Conservation (phyloP, 352 stramenopile genomes). For the Elongisporangium anandrum region DNA sequence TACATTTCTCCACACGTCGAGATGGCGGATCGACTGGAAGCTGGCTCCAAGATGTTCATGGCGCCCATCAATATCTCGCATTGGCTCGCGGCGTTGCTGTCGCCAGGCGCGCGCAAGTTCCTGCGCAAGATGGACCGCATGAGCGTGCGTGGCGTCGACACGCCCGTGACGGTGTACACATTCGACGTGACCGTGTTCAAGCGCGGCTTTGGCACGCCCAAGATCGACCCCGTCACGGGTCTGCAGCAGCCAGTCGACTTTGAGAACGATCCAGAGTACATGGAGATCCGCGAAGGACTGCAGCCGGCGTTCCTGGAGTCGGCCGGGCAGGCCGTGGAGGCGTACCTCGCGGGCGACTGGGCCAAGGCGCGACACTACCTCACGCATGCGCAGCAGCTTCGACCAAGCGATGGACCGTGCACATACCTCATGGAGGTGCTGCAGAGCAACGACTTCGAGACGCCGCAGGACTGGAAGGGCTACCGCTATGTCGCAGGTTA, state of each 20-base stretch:
- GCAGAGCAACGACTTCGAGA: slow-evolving; percentile 71
- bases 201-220: slow-evolving; percentile 66
- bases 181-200: slow-evolving; percentile 85
- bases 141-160: slow-evolving; percentile 79
- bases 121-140: slow-evolving; percentile 84
- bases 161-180: slow-evolving; percentile 80
- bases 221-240: slow-evolving; percentile 52
- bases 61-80: slow-evolving; percentile 84
- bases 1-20: slow-evolving; percentile 96
- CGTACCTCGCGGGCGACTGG: slow-evolving; percentile 74
- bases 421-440: slow-evolving; percentile 91
- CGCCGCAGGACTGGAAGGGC: slow-evolving; percentile 90
- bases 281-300: slow-evolving; percentile 76
- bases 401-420: slow-evolving; percentile 86
- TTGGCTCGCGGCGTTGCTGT: slow-evolving; percentile 73
- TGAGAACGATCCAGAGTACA: slow-evolving; percentile 79
- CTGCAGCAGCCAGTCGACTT: slow-evolving; percentile 73
- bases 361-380: slow-evolving; percentile 71
- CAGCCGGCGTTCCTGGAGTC: slow-evolving; percentile 80
- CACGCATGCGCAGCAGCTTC: slow-evolving; percentile 65
- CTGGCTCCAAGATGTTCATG: slow-evolving; percentile 91
- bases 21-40: slow-evolving; percentile 92
- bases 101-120: slow-evolving; percentile 61
- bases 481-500: slow-evolving; percentile 88
- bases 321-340: slow-evolving; percentile 56